Evolutionary conservation across 176 grass and related monocot species (phyloP), one percentile per base, ranked within the genome.

Genomic region (Guadua angustifolia): DNA sequence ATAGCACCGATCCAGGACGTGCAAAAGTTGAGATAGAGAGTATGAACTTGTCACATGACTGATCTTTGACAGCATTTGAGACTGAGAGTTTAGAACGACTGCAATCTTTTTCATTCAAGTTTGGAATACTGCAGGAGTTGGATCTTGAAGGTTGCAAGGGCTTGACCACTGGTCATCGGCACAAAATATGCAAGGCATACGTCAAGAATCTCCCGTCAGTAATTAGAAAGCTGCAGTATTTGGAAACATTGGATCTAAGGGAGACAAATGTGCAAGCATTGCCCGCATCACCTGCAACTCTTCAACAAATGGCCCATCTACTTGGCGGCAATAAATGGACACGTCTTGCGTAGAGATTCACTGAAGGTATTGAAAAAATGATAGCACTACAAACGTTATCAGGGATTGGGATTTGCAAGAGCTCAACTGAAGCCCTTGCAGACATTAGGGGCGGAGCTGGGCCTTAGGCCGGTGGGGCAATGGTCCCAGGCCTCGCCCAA

Each of bases 181-280:
- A 4, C 0, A 79, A 64, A 35, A 21, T 70, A 13, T 71, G 14
- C 4, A 81, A 58, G 22, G 0, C 16, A 0, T 0, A 9, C 52
- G 71, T 82, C 15, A 47, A 82, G 9, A 33, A 32, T 0, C 14
- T 82, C 22, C 79, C 79, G 1, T n/a, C 66, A 33, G 45, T 38
- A 38, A 79, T 82, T 0, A 52, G 67, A 9, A 82, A 46, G 3
- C 52, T 82, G 0, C 15, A 82, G 9, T 82, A 72, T 71, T 47
- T 82, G 39, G 79, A 82, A 38, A 33, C 24, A 59, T 5, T 82
- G 14, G 79, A 82, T 9, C 15, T 82, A 2, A 82, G 79, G 16
- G 79, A 79, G 45, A 79, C 77, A 52, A 0, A 67, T 2, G 45
- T 79, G 18, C 1, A 1, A 3, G 17, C 36, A 3, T 16, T 79